Base-by-base conservation (phyloP, 306 rosid genomes). In the Rosa persica region DNA sequence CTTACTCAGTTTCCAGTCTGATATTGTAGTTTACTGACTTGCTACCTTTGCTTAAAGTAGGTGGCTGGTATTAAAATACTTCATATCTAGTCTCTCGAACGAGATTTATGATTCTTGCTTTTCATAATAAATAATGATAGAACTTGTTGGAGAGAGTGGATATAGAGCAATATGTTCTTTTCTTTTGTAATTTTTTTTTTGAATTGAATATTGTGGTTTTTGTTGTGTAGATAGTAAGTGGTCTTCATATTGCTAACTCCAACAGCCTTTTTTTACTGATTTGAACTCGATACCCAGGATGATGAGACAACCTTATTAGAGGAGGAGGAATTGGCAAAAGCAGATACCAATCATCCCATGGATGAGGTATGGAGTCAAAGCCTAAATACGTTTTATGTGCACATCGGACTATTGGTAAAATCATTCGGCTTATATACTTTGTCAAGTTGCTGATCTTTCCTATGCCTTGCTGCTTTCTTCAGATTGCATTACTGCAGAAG, bases 221-320 rank as follows among this genome's bases (percentile, higher is more conserved):
- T 61, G 66, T 52, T 38, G n/a, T 11, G 7, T 54, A 30, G 64
- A 17, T 38, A 57, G 66, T 22, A 73, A 49, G 47, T 19, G 12
- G 54, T 58, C 25, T 62, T 76, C 44, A 30, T 17, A 19, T 72
- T 72, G 25, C 62, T 13, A 54, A 12, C 23, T 72, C 10, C 46
- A 30, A 27, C 47, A 13, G 39, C 42, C 49, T 43, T 75, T 58
- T 4, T 42, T 5, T 17, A 70, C 47, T 84, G 49, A 77, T 77
- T 74, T 76, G 25, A n/a, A 49, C 55, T 81, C 47, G 55, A 60
- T 85, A 84, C 74, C 67, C 92, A 95, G 98, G 98, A 92, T 82
- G 97, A 95, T 83, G 98, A 95, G 87, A 72, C 98, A 81, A 95
- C 98, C 80, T 88, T 95, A 80, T 87, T 90, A 0, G 98, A 95